Percentiles rank a stretch among this genome's conserved stretches.
These are phyloP conservation scores for Lepraria neglecta DNA, from an alignment of 495 filamentous ascomycete genomes.

Conservation along the genomic window DNA sequence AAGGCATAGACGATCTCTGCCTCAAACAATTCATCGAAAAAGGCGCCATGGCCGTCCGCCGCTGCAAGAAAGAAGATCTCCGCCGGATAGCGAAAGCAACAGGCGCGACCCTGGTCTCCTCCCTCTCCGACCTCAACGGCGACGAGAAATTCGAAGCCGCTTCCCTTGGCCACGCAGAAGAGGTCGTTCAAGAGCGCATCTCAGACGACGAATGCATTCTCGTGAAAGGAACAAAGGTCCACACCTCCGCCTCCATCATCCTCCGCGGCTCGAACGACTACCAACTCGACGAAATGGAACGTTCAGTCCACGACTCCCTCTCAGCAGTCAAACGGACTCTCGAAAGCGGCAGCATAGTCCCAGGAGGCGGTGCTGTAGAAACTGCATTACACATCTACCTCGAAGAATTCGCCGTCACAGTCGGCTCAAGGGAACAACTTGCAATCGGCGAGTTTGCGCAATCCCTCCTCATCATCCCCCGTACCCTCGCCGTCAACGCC, in stretches of 20 bases:
- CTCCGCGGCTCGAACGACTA: conserved; percentile 95
- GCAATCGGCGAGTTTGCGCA: conserved; percentile 97
- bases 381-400: conserved; percentile 99
- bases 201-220: conserved; percentile 98
- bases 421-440: conserved; percentile 94
- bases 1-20: conserved; percentile 95
- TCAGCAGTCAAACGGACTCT: conserved; percentile 95
- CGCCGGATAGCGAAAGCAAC: conserved; percentile 93
- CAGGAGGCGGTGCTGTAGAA: conserved; percentile 93
- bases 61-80: conserved; percentile 98
- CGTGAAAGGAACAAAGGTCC: conserved; percentile 89
- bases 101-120: conserved; percentile 84
- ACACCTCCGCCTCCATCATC: conserved; percentile 92
- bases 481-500: conserved; percentile 94
- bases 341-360: conserved; percentile 94
- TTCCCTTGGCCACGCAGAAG: conserved; percentile 82
- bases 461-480: conserved; percentile 88
- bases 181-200: conserved; percentile 93
- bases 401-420: conserved; percentile 98
- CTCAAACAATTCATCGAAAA: conserved; percentile 92
- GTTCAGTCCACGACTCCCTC: conserved; percentile 92
- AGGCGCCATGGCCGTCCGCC: conserved; percentile 90
- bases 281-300: conserved; percentile 98
- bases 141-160: conserved; percentile 94
- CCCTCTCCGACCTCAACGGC: conserved; percentile 91